These are phyloP conservation scores for Blepharisma japonicum DNA, from an alignment of 73 alveolate genomes.

Conservation along the genomic window DNA sequence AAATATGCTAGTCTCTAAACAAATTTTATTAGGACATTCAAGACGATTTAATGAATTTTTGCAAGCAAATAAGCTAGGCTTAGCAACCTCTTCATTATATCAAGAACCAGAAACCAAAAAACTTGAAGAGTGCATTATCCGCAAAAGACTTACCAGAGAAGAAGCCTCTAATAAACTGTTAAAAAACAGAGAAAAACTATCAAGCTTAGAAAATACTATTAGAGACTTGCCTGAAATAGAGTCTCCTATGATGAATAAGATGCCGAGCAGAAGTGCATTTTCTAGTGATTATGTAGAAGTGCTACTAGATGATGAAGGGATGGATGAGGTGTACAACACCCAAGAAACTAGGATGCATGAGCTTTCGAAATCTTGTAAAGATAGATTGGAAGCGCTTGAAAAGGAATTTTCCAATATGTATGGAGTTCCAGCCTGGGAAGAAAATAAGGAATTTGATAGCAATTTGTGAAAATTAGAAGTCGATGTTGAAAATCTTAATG, in stretches of 20 bases:
- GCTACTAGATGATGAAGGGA: conserved; percentile 9
- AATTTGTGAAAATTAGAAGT: conserved; percentile 50
- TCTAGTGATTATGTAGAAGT: conserved; percentile 7
- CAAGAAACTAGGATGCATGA: not conserved
- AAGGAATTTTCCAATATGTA: conserved; percentile 5
- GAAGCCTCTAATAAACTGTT: not conserved
- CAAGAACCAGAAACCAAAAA: conserved; percentile 43
- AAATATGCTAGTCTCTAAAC: conserved; percentile 36
- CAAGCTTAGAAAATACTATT: not conserved
- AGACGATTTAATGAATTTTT: conserved; percentile 43
- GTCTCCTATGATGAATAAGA: not conserved
- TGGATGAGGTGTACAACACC: conserved; percentile 18
- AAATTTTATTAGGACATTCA: conserved; percentile 47
- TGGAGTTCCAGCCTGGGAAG: not conserved
- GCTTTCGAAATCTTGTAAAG: not conserved
- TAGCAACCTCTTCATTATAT: conserved; percentile 31
- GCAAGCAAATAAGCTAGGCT: conserved; percentile 34
- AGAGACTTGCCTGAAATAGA: not conserved
- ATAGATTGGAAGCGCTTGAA: not conserved
- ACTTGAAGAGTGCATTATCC: conserved; percentile 38
- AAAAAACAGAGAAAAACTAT: not conserved
- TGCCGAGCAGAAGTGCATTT: not conserved
- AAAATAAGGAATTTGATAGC: conserved; percentile 31
- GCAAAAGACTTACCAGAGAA: conserved; percentile 29
- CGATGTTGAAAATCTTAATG: conserved; percentile 51